Percentiles rank a stretch among this genome's conserved stretches.
Conservation (phyloP, 2,329 filamentous ascomycete species). For the Talaromyces pinophilus region DNA sequence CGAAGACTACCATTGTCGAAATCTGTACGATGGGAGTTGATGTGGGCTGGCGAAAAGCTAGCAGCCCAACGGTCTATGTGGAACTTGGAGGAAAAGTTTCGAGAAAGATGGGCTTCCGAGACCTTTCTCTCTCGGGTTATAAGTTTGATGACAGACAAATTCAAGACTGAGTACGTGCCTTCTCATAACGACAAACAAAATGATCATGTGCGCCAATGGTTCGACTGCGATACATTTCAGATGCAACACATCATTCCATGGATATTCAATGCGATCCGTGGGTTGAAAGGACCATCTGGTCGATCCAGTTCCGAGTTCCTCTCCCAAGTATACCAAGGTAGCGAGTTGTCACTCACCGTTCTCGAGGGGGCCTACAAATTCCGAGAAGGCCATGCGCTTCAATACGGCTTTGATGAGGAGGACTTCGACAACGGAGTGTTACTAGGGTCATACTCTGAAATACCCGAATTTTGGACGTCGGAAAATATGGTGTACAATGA, state of each 20-base stretch:
- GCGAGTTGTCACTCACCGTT: constrained; percentile 68
- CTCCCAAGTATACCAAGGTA: constrained; percentile 64
- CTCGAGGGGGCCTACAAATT: constrained; percentile 68
- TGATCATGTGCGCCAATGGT: constrained; percentile 82
- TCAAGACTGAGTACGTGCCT: constrained; percentile 66
- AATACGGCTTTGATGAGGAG: constrained; percentile 73
- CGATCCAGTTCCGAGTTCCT: constrained; percentile 52
- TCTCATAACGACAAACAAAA: constrained; percentile 64
- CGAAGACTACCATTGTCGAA: constrained; percentile 66
- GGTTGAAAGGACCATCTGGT: constrained; percentile 64
- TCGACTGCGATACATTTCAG: constrained; percentile 71
- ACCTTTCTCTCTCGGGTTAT: constrained; percentile 74
- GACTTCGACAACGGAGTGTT: constrained; percentile 66
- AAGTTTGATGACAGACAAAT: constrained; percentile 72
- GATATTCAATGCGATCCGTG: constrained; percentile 74
- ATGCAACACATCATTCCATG: constrained; percentile 76
- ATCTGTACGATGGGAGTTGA: constrained; percentile 71
- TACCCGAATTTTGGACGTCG: constrained; percentile 87
- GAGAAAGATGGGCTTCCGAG: constrained; percentile 61
- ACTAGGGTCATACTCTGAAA: constrained; percentile 62
- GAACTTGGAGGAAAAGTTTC: constrained; percentile 73
- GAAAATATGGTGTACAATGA: constrained; percentile 45
- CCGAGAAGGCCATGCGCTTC: constrained; percentile 65
- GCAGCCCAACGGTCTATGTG: constrained; percentile 77
- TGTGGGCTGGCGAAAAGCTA: constrained; percentile 91